Evolutionary conservation across 805 yeast species (phyloP).

Genomic region (Torulaspora quercuum): DNA sequence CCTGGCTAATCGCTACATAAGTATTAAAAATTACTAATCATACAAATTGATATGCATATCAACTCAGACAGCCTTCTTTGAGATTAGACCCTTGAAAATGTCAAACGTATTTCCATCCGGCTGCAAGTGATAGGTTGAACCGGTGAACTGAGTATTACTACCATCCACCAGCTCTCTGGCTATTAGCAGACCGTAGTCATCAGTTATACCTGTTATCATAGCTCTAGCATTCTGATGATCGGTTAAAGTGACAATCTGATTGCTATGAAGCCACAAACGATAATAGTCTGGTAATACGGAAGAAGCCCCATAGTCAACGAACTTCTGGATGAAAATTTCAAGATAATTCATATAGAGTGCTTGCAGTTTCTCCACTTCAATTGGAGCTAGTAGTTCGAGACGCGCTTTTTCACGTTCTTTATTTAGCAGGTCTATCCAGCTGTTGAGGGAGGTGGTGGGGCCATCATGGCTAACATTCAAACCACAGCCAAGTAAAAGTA

Average conservation of each 20-base stretch:
- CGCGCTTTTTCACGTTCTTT: constrained; percentile 45
- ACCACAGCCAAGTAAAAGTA: constrained; percentile 81
- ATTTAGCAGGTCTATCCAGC: constrained; percentile 62
- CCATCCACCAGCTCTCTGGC: constrained; percentile 61
- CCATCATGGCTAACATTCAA: constrained; percentile 78
- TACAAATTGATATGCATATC: not conserved
- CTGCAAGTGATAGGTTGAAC: constrained; percentile 64
- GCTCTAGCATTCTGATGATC: constrained; percentile 54
- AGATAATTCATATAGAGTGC: constrained; percentile 69
- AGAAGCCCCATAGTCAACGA: constrained; percentile 60
- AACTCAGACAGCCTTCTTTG: constrained; percentile 43
- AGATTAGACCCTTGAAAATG: constrained; percentile 84
- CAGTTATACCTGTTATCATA: constrained; percentile 72
- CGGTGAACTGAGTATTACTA: constrained; percentile 45
- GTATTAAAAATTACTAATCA: constrained; percentile 2
- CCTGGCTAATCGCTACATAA: no score
- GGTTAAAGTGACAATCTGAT: constrained; percentile 67
- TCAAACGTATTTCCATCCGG: constrained; percentile 98
- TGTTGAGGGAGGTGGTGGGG: constrained; percentile 86
- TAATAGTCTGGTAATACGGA: constrained; percentile 72
- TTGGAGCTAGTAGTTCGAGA: constrained; percentile 43
- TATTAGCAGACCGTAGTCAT: constrained; percentile 76
- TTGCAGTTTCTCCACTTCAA: constrained; percentile 39
- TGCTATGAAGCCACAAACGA: constrained; percentile 77
- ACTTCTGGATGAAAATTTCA: constrained; percentile 57